A percentile compares a stretch with the other conserved stretches of the same genome.
phyloP scores from a whole-genome alignment of 1,284 basidiomycete genomes.

The Acaromyces ingoldii region DNA sequence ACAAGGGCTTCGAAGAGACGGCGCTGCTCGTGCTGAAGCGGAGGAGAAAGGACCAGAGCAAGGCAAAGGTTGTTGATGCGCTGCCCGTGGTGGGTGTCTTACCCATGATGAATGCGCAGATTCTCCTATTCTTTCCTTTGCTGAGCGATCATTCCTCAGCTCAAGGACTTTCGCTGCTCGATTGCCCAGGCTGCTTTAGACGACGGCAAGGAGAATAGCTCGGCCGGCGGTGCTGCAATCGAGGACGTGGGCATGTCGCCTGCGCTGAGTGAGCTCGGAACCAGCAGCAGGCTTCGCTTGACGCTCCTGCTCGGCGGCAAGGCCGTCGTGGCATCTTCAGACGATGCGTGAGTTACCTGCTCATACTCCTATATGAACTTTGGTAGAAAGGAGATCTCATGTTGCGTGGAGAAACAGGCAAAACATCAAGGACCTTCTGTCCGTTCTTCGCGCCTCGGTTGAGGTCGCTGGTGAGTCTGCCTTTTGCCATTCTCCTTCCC shows the following conservation, averaged over 20 bases:
- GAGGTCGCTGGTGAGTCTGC: neutral
- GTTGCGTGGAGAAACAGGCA: neutral
- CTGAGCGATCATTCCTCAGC: too few species aligned
- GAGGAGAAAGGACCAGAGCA: neutral
- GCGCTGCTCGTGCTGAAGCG: slow-evolving; percentile 6
- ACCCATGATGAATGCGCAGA: too few species aligned
- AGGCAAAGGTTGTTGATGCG: slow-evolving; percentile 3
- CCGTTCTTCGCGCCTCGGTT: neutral
- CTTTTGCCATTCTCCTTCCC: too few species aligned
- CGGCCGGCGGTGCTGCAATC: neutral
- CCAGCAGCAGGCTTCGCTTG: too few species aligned
- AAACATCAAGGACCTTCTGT: neutral
- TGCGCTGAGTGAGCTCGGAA: too few species aligned
- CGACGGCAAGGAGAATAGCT: neutral
- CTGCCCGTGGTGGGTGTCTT: slow-evolving; percentile 3
- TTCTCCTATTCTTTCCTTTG: too few species aligned
- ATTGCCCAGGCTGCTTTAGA: neutral
- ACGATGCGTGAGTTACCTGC: neutral
- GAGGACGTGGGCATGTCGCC: too few species aligned
- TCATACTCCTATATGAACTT: neutral
- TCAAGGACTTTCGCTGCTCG: neutral
- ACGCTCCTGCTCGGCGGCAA: too few species aligned
- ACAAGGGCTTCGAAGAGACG: slow-evolving; percentile 4
- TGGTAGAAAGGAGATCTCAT: neutral
- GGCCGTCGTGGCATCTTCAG: too few species aligned